phyloP scores from a whole-genome alignment of 129 eudicot genomes.

The Mikania micrantha region DNA sequence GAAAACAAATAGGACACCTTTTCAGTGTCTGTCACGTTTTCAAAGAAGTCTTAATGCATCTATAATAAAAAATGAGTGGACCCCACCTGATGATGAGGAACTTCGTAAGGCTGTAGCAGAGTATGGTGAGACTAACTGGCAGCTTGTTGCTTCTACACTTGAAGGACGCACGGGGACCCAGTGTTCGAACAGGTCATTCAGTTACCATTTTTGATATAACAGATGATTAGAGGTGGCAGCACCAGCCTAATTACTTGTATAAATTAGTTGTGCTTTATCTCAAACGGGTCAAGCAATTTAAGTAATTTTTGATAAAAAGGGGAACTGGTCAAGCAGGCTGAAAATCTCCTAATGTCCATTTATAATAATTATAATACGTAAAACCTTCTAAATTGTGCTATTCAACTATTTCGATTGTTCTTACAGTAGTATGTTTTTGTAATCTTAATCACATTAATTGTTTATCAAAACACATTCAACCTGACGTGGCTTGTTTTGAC shows the following conservation, averaged over 20 bases:
- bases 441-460: background rate
- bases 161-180: slow-evolving; percentile 92
- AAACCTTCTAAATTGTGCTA: background rate
- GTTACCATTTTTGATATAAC: background rate
- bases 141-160: slow-evolving; percentile 61
- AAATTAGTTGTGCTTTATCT: background rate
- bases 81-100: slow-evolving; percentile 56
- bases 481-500: background rate
- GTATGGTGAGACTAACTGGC: slow-evolving; percentile 84
- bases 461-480: background rate
- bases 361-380: background rate
- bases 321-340: background rate
- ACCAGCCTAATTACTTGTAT: background rate
- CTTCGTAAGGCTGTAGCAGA: slow-evolving; percentile 72
- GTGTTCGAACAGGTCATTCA: slow-evolving; percentile 86
- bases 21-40: slow-evolving; percentile 75
- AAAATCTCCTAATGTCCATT: background rate
- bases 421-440: background rate
- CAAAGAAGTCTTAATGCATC: slow-evolving; percentile 94
- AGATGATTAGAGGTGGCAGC: background rate
- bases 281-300: no score
- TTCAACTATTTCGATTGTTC: background rate
- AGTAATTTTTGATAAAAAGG: background rate
- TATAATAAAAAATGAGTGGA: slow-evolving; percentile 79
- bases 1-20: slow-evolving; percentile 76